Percentiles rank a stretch among this genome's conserved stretches.
phyloP scores from a whole-genome alignment of 2,329 filamentous ascomycete genomes.

The Penicillium sp. region DNA sequence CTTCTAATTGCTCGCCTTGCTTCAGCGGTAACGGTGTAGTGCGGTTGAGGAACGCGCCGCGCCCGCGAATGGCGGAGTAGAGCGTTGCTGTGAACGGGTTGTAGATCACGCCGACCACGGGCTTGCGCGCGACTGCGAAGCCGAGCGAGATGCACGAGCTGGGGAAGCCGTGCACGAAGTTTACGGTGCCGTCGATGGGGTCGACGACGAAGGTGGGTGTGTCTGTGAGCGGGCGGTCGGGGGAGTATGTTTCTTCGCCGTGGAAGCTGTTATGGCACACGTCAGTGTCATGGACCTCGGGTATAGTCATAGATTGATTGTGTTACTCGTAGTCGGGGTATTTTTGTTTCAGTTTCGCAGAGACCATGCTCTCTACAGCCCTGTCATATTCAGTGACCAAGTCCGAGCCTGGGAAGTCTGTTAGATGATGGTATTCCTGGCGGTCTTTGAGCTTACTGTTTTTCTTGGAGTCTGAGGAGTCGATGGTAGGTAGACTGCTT shows the following conservation, averaged over 20 bases:
- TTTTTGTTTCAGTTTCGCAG: constrained; percentile 44
- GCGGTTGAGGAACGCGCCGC: constrained; percentile 49
- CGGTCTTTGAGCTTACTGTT: constrained; percentile 34
- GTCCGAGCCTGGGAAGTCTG: constrained; percentile 47
- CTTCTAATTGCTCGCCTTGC: constrained; percentile 25
- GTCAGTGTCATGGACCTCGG: too few relatives aligned
- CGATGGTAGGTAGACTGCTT: constrained; percentile 36
- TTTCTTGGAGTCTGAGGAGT: constrained; percentile 41
- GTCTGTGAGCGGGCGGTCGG: constrained; percentile 48
- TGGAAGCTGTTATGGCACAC: constrained; percentile 41
- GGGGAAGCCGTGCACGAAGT: constrained; percentile 60
- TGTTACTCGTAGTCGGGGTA: constrained; percentile 52
- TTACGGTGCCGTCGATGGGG: constrained; percentile 63
- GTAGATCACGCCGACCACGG: constrained; percentile 57
- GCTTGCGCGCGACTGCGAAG: constrained; percentile 48
- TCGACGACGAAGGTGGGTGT: constrained; percentile 60
- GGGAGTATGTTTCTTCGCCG: constrained; percentile 59
- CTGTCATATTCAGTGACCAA: constrained; percentile 62
- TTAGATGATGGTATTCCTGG: background rate
- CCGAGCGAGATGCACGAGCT: constrained; percentile 59
- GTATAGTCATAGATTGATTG: constrained; percentile 15
- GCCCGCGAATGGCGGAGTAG: constrained; percentile 54
- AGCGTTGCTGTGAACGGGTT: constrained; percentile 57
- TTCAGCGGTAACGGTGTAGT: constrained; percentile 44
- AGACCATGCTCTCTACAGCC: constrained; percentile 58